Base-by-base conservation (phyloP, 1,284 basidiomycete genomes). In the Ceratobasidium sp. region DNA sequence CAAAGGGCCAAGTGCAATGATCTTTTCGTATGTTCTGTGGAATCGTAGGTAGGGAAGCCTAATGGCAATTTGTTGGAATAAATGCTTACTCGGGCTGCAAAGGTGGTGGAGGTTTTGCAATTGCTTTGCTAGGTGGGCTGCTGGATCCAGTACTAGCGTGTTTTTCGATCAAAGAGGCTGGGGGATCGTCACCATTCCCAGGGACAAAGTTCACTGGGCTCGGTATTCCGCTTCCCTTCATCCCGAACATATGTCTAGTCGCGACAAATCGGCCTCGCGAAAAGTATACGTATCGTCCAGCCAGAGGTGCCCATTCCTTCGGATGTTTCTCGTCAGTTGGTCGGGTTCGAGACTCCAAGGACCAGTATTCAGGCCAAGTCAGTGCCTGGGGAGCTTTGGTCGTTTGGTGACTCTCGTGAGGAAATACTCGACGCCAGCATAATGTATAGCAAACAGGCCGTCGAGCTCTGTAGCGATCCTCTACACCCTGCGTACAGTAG, bases 361-460 rank as follows among this genome's bases (percentile, higher is more conserved):
- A 55, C 64, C 64, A 69, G 30, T 69, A 69, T 16, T 69, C 64
- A 30, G 64, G 26, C 64, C 64, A 69, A 10, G 34, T 69, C 16
- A 69, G 36, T 23, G 64, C 64, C 52, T 57, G 64, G 12, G 64
- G 64, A 14, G 36, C 32, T 41, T 69, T 69, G 12, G 64, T 50
- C 14, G 52, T 32, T 28, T 69, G 64, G n/a, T 69, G 64, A 57
- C 64, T 69, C 41, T 69, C 64, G 28, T 69, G 64, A 10, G 64
- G 64, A 28, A 69, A 69, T n/a, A 52, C 64, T 1, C 52, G 52
- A 3, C 64, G 50, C 64, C 64, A 69, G 64, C 64, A 69, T 10
- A 69, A 32, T n/a, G 64, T 69, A 52, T 69, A 69, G 64, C 64
- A 69, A 16, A 69, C 64, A 41, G 64, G 64, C 16, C 64, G 64